These are phyloP conservation scores for Penicillium steckii DNA, from an alignment of 495 filamentous ascomycete genomes.

Conservation along the genomic window DNA sequence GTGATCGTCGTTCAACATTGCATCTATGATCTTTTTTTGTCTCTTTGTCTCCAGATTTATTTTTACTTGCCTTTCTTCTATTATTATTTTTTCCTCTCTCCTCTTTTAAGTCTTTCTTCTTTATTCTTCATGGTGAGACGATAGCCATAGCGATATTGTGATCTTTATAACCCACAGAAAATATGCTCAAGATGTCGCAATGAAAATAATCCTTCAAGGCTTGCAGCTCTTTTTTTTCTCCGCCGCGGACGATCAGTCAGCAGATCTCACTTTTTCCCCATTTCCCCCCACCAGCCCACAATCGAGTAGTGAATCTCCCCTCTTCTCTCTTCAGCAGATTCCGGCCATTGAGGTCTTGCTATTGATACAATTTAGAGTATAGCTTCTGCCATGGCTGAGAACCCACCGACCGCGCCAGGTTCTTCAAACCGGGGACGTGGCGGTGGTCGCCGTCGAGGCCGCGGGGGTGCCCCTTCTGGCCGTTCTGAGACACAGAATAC, in stretches of 20 bases:
- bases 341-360: conserved; percentile 11
- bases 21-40: conserved; percentile 2
- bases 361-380: conserved; percentile 1
- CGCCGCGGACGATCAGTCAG: conserved; percentile 26
- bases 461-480: conserved; percentile 33
- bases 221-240: not conserved
- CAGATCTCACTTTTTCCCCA: conserved; percentile 20
- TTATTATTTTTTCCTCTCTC: not conserved
- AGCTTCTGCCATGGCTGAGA: conserved; percentile 36
- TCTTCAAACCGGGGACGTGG: conserved; percentile 35
- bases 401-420: conserved; percentile 24
- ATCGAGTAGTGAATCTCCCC: conserved; percentile 1
- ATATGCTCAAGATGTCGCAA: not conserved
- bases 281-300: conserved; percentile 21
- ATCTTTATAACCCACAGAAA: not conserved
- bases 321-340: not conserved
- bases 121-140: not conserved
- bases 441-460: conserved; percentile 43
- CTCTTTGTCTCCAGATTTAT: not conserved
- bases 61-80: not conserved
- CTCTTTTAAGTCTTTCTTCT: not conserved
- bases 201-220: not conserved
- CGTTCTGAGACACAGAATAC: conserved; percentile 23
- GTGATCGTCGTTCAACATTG: conserved; percentile 6
- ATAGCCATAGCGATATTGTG: not conserved